These are phyloP conservation scores for Chlamydomonas sp. DNA, from an alignment of 139 green algal species.

Conservation along the genomic window DNA sequence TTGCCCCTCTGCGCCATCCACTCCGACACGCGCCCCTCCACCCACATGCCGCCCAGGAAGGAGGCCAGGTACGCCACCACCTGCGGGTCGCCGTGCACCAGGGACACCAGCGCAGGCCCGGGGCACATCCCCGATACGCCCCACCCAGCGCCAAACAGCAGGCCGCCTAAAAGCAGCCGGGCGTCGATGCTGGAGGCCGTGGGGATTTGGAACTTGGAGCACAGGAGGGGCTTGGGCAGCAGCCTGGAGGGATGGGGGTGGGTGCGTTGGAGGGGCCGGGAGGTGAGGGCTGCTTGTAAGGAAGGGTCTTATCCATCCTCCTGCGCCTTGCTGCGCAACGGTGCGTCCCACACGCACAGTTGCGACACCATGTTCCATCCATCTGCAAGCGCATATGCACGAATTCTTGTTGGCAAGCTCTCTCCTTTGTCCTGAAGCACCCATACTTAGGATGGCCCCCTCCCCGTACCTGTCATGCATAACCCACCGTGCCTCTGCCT, in stretches of 20 bases:
- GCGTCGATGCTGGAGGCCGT: conserved; percentile 60
- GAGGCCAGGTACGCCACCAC: conserved; percentile 38
- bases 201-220: conserved; percentile 54
- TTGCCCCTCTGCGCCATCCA: neutral
- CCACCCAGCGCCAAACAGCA: conserved; percentile 86
- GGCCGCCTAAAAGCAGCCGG: conserved; percentile 69
- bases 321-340: no score
- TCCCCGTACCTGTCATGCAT: no score
- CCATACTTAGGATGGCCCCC: no score
- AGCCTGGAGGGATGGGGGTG: neutral
- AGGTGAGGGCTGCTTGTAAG: no score
- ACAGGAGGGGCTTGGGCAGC: conserved; percentile 15
- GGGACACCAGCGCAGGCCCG: conserved; percentile 70
- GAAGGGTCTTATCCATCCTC: no score
- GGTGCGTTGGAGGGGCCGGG: neutral
- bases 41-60: conserved; percentile 47
- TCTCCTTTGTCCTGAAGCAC: no score
- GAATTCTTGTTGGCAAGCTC: no score
- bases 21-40: neutral
- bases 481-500: no score
- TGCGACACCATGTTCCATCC: no score
- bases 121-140: conserved; percentile 82
- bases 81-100: conserved; percentile 33
- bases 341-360: no score
- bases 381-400: no score